phyloP scores from a whole-genome alignment of 345 rosid species.

The Aquilaria yunnanensis region DNA sequence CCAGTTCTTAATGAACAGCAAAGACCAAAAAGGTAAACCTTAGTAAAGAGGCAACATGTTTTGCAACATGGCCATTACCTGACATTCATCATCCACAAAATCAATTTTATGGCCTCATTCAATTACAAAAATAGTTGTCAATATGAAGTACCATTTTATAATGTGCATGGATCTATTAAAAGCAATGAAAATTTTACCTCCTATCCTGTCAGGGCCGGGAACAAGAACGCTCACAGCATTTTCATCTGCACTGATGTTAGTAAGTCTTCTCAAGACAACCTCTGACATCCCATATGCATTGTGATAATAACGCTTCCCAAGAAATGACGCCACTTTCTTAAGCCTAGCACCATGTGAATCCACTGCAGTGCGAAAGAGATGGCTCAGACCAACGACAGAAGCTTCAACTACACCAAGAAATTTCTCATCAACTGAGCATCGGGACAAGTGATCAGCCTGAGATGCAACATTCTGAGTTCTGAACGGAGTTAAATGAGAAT shows the following conservation, averaged over 20 bases:
- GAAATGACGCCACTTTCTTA: slow-evolving; percentile 60
- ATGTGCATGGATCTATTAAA: not conserved
- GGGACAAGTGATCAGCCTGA: slow-evolving; percentile 24
- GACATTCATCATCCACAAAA: no score
- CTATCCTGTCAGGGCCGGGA: slow-evolving; percentile 49
- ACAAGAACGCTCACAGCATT: slow-evolving; percentile 82
- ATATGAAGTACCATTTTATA: no score
- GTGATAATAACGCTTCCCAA: slow-evolving; percentile 36
- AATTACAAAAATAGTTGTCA: no score
- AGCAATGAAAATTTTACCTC: slow-evolving; percentile 37
- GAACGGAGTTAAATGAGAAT: slow-evolving; percentile 26
- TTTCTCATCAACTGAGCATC: slow-evolving; percentile 24
- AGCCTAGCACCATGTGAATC: slow-evolving; percentile 65
- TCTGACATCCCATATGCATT: slow-evolving; percentile 55
- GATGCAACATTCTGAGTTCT: slow-evolving; percentile 24
- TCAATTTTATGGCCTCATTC: no score
- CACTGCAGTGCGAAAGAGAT: slow-evolving; percentile 52
- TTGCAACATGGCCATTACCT: no score
- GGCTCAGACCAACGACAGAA: slow-evolving; percentile 82
- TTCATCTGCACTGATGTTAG: slow-evolving; percentile 53
- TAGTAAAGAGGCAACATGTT: no score
- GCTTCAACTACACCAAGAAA: slow-evolving; percentile 65
- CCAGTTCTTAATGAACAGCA: no score
- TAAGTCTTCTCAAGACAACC: slow-evolving; percentile 74
- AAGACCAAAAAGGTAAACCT: no score